These are phyloP conservation scores for Umbelopsis ramanniana DNA, from an alignment of 192 early-diverging fungal species.

Conservation along the genomic window DNA sequence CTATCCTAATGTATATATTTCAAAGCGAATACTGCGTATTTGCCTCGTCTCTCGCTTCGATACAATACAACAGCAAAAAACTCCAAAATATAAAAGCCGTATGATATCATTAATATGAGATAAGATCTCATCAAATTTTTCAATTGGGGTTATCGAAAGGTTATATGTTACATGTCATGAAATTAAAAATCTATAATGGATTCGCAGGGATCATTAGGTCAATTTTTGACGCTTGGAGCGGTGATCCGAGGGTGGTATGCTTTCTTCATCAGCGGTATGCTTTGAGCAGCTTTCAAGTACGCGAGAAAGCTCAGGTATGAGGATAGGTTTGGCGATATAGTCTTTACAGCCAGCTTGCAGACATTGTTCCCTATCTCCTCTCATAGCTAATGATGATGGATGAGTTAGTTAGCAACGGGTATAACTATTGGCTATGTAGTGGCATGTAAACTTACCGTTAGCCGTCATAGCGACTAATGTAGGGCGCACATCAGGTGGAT, in stretches of 20 bases:
- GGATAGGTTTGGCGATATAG: slow-evolving; percentile 33
- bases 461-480: slow-evolving; percentile 30
- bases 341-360: slow-evolving; percentile 32
- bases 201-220: not conserved
- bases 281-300: not conserved
- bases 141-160: too few relatives aligned
- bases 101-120: too few relatives aligned
- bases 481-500: slow-evolving; percentile 2
- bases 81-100: too few relatives aligned
- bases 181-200: not conserved
- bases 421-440: too few relatives aligned
- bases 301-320: slow-evolving; percentile 21
- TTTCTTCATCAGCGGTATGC: not conserved
- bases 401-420: too few relatives aligned
- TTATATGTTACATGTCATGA: too few relatives aligned
- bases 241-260: not conserved
- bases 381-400: slow-evolving; percentile 18
- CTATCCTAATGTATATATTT: too few relatives aligned
- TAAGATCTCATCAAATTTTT: too few relatives aligned
- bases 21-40: too few relatives aligned
- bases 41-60: too few relatives aligned
- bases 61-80: too few relatives aligned
- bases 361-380: slow-evolving; percentile 30
- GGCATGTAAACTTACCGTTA: slow-evolving; percentile 16
- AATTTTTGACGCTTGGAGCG: not conserved